Base-by-base conservation (phyloP, 164 flowering plant species). In the Stephania yunnanensis region DNA sequence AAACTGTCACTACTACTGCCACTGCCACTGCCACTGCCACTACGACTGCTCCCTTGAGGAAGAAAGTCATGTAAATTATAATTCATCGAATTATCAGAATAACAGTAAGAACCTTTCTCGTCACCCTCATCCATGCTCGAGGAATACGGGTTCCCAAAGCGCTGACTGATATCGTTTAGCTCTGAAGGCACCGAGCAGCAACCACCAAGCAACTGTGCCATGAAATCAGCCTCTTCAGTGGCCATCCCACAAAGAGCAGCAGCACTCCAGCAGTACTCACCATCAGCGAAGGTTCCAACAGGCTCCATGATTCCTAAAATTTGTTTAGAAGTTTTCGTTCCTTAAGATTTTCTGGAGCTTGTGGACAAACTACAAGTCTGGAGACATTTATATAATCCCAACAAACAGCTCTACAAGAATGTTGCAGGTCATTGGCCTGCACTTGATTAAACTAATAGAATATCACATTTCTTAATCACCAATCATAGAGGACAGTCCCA, bases 211-310 rank as follows among this genome's bases (percentile, higher is more conserved):
- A 87, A 82, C 72, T 88, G 89, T 15, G 90, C 84, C 94, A 91
- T 86, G 85, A 90, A 89, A 74, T 90, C 87, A 44, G 89, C 83
- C 78, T 91, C 94, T 50, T 91, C 91, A 48, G 77, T 77, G 46
- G 84, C 79, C 77, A 80, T 76, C 55, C 87, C 91, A 80, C 55
- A 64, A 17, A 70, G 74, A 50, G 74, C 42, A 36, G 42, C 74
- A 13, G 42, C 74, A 13, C 31, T 78, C 71, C 76, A 66, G 64
- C 19, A 58, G 64, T 15, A 58, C 73, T 74, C 77, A 0, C 68
- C 74, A 3, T 74, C 77, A 64, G 71, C 19, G 71, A 78, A 48
- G 46, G 68, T 45, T 74, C 76, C 74, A 10, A 74, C 71, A 74
- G 46, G 5, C 74, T 78, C 80, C 80, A 78, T 78, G 55, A 50